Evolutionary conservation across 352 stramenopile genomes (phyloP), one percentile per base, ranked within the genome.

Genomic region (Phytophthora sansomeana): DNA sequence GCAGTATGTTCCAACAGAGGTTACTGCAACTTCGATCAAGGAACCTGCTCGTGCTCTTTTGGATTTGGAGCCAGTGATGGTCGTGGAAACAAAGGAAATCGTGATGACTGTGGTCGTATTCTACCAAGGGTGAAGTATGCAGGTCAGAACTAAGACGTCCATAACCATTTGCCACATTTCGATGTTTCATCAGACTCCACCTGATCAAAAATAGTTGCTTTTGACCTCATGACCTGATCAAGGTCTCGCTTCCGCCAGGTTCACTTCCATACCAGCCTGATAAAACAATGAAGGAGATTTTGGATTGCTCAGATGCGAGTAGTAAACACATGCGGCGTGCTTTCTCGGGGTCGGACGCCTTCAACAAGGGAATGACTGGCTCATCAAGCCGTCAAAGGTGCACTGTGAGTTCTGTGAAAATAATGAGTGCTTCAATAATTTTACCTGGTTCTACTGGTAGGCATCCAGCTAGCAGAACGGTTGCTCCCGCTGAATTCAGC

Each of bases 1-100:
- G 75, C 60, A 4, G 66, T 90, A 7, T 98, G 94, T 74, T 92
- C 91, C 8, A 96, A 95, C 70, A 87, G 90, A 55, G 94, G 94
- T 7, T 72, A 84, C 38, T 98, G 94, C 73, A 83, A 98, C 56
- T 71, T 74, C 42, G 63, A 71, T 1, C 71, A 62, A 8, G 86
- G 83, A 0, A 64, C 74, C 8, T 94, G 86, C 57, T 44, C 65
- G 5, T 94, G 86, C 35, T 63, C 63, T 0, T 44, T 64, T 5
- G 83, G 82, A 7, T 94, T 82, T 49, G 79, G 59, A 3, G 83
- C 74, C 8, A 94, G 83, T 51, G 77, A 95, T 41, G 87, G 88
- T 5, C 72, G 75, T 33, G 88, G 88, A 6, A 81, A 78, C 9
- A 13, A 51, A 7, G 88, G 88, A 14, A 83, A 60, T 16, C 80